phyloP scores from a whole-genome alignment of 2,329 filamentous ascomycete species.

The Thielaviopsis cerberus region DNA sequence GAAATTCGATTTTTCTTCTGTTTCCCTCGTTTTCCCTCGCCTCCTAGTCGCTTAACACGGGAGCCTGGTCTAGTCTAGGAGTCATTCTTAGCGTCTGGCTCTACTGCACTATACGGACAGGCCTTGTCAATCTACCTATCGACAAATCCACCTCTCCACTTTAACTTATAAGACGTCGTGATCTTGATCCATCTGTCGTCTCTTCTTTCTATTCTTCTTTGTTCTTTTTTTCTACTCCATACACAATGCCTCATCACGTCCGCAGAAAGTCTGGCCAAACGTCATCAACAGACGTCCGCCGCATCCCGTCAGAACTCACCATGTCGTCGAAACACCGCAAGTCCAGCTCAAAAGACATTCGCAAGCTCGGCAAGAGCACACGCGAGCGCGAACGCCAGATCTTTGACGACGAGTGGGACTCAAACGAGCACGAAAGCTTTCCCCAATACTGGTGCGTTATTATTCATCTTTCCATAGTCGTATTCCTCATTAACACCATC shows the following conservation, averaged over 20 bases:
- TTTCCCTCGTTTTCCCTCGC: neutral
- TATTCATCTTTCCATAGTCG: neutral
- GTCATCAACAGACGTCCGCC: constrained; percentile 35
- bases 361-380: constrained; percentile 32
- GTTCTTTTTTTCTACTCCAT: neutral
- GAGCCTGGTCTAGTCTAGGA: neutral
- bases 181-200: neutral
- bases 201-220: neutral
- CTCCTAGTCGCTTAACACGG: neutral
- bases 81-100: no score
- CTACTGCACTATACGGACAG: no score
- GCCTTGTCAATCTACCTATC: neutral
- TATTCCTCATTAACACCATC: neutral
- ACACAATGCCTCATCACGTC: constrained; percentile 36
- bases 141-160: neutral
- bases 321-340: constrained; percentile 28
- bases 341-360: constrained; percentile 22
- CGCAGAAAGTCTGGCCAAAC: constrained; percentile 33
- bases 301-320: constrained; percentile 28
- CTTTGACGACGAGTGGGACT: constrained; percentile 28
- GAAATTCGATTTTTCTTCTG: neutral
- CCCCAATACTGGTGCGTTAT: constrained; percentile 44
- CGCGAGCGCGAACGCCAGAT: constrained; percentile 30
- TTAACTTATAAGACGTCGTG: constrained; percentile 1
- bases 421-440: constrained; percentile 40